Evolutionary conservation across 208 protist species (phyloP).

Genomic region (Leishmania aethiopica): DNA sequence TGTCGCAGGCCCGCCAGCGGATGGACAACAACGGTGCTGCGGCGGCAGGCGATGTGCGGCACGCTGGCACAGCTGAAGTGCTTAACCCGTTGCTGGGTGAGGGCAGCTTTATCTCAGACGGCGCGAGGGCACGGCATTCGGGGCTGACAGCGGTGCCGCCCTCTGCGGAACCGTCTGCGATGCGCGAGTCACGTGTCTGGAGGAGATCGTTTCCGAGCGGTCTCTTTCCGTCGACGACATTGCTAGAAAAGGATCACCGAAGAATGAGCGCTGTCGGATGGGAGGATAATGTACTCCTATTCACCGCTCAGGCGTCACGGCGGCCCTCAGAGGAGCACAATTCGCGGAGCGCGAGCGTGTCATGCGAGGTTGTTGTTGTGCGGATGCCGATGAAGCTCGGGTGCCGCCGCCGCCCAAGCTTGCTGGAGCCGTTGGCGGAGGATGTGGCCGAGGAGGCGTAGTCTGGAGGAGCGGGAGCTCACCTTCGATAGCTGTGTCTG

Average conservation of each 20-base stretch:
- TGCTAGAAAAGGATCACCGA: not conserved
- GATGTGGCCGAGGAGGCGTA: not conserved
- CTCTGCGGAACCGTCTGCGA: not conserved
- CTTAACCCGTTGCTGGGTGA: not conserved
- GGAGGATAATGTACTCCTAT: not conserved
- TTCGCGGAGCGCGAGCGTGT: not conserved
- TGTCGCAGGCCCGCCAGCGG: not conserved
- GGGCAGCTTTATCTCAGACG: not conserved
- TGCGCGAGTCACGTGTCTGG: not conserved
- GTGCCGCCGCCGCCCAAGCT: not conserved
- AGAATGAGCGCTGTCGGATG: not conserved
- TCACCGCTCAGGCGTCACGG: not conserved
- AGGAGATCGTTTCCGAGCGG: not conserved
- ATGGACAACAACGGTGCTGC: slow-evolving; percentile 14
- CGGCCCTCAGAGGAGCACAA: not conserved
- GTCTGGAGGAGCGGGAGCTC: not conserved
- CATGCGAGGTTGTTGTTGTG: not conserved
- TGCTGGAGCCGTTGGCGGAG: not conserved
- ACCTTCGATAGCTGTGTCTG: not conserved
- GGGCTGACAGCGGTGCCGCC: not conserved
- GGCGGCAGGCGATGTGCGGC: no score
- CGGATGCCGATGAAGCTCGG: not conserved
- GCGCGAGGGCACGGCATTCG: not conserved
- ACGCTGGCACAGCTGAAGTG: no score
- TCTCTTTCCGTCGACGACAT: not conserved